phyloP scores from a whole-genome alignment of 2,329 filamentous ascomycete species.

The Pseudocercospora ulei region DNA sequence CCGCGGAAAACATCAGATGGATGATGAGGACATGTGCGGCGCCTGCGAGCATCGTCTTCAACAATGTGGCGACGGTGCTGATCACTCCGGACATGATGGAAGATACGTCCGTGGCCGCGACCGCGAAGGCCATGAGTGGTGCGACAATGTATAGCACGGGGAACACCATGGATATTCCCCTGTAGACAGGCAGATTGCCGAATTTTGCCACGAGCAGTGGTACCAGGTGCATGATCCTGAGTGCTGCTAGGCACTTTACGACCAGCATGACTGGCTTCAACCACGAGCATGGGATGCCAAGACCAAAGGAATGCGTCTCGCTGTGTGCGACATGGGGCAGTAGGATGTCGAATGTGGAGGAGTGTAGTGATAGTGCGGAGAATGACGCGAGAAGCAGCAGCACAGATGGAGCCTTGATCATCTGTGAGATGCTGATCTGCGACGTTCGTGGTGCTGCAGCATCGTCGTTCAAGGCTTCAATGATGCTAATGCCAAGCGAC shows the following conservation, averaged over 20 bases:
- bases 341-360: conserved; percentile 45
- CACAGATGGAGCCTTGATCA: conserved; percentile 41
- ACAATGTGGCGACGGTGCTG: conserved; percentile 37
- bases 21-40: conserved; percentile 39
- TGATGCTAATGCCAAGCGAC: conserved; percentile 33
- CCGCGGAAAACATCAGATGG: conserved; percentile 42
- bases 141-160: conserved; percentile 37
- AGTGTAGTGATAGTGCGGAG: conserved; percentile 49
- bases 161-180: conserved; percentile 36
- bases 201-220: conserved; percentile 35
- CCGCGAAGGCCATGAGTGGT: conserved; percentile 35
- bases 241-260: conserved; percentile 37
- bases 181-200: conserved; percentile 40
- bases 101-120: conserved; percentile 28
- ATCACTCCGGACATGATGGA: conserved; percentile 34
- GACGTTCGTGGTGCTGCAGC: conserved; percentile 26
- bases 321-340: conserved; percentile 43
- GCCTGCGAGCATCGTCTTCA: conserved; percentile 39
- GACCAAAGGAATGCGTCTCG: conserved; percentile 38
- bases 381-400: conserved; percentile 42
- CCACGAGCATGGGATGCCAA: conserved; percentile 42
- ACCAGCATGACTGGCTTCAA: conserved; percentile 38
- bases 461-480: conserved; percentile 30
- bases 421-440: conserved; percentile 39
- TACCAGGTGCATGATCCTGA: conserved; percentile 35